Percentiles rank a stretch among this genome's conserved stretches.
phyloP scores from a whole-genome alignment of 371 early-diverging fungal genomes.

The Lichtheimia corymbifera region DNA sequence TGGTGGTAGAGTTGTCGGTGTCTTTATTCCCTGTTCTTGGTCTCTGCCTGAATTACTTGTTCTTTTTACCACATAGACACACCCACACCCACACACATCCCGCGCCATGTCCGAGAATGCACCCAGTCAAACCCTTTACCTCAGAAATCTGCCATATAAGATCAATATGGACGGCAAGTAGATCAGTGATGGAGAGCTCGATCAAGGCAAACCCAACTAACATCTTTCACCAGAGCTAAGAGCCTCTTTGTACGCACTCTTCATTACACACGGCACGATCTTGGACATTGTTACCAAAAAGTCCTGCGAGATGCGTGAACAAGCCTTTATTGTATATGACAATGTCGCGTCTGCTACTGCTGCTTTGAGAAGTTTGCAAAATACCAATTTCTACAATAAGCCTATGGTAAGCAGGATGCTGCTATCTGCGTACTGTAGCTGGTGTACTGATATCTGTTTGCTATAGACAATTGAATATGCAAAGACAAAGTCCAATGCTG shows the following conservation, averaged over 20 bases:
- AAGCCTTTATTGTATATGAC: slow-evolving; percentile 90
- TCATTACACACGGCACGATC: slow-evolving; percentile 84
- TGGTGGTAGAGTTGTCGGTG: no score
- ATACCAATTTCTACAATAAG: slow-evolving; percentile 73
- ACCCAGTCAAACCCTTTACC: slow-evolving; percentile 23
- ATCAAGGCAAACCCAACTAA: neutral
- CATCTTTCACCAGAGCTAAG: slow-evolving; percentile 58
- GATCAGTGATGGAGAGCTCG: neutral
- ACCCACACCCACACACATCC: no score
- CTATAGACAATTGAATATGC: slow-evolving; percentile 76
- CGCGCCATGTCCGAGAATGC: slow-evolving; percentile 16
- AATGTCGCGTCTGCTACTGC: slow-evolving; percentile 76
- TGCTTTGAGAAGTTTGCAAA: slow-evolving; percentile 75
- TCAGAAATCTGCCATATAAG: slow-evolving; percentile 17
- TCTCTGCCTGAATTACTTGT: no score
- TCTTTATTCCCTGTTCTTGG: no score
- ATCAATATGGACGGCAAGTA: slow-evolving; percentile 19
- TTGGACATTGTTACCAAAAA: slow-evolving; percentile 83
- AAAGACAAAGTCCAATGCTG: slow-evolving; percentile 74
- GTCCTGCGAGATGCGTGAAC: slow-evolving; percentile 87
- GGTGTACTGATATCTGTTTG: neutral
- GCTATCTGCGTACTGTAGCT: slow-evolving; percentile 3
- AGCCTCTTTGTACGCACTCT: slow-evolving; percentile 71
- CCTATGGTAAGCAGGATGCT: slow-evolving; percentile 62
- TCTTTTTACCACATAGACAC: no score